Percentiles rank a stretch among this genome's conserved stretches.
Conservation (phyloP, 2,329 filamentous ascomycete genomes). For the Penicillium crustosum region DNA sequence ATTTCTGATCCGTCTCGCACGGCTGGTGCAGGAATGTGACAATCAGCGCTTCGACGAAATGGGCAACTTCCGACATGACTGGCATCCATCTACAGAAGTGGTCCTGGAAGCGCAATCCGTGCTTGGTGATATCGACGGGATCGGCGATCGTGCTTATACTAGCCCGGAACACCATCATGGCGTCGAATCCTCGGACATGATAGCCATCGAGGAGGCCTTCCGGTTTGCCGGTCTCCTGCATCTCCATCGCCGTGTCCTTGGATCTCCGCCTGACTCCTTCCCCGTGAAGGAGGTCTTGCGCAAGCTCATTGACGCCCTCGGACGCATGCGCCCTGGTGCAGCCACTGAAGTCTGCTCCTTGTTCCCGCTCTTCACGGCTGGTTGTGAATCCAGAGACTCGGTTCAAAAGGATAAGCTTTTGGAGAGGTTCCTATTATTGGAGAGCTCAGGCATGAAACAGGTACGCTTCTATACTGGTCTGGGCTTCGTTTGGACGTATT, state of each 20-base stretch:
- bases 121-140: conserved; percentile 61
- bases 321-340: conserved; percentile 63
- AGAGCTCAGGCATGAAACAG: conserved; percentile 75
- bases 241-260: conserved; percentile 70
- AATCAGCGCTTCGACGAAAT: conserved; percentile 60
- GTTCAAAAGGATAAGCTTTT: conserved; percentile 61
- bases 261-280: conserved; percentile 56
- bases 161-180: conserved; percentile 42
- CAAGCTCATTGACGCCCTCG: conserved; percentile 63
- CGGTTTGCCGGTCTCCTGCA: conserved; percentile 78
- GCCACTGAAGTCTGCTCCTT: conserved; percentile 72
- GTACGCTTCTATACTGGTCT: conserved; percentile 43
- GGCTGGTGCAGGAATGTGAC: conserved; percentile 69
- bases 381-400: conserved; percentile 65
- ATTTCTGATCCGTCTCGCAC: conserved; percentile 69
- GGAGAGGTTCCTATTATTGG: conserved; percentile 64
- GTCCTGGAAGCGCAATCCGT: conserved; percentile 59
- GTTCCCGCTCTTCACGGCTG: conserved; percentile 81
- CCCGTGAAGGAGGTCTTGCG: conserved; percentile 64
- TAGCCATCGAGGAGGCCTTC: conserved; percentile 73
- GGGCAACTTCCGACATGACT: conserved; percentile 52
- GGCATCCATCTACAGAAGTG: conserved; percentile 60
- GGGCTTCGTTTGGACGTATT: neutral
- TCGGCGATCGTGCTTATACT: conserved; percentile 44
- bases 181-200: conserved; percentile 49